Percentiles rank a stretch among this genome's conserved stretches.
Evolutionary conservation across 768 basidiomycete genomes (phyloP).

Genomic region (Plicaturopsis crispa): DNA sequence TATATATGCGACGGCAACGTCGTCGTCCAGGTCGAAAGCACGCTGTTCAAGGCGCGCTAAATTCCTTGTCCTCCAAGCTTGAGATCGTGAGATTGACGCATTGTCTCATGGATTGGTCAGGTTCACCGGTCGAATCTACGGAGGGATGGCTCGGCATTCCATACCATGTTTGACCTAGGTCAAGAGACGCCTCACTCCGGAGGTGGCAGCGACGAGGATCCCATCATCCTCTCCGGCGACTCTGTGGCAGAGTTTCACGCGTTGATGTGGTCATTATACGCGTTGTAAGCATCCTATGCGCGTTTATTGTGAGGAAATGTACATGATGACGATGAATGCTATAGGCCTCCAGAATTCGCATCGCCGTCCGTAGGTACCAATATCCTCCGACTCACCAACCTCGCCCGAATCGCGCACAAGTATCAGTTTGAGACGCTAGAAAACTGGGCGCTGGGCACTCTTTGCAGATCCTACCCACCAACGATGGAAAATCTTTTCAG

Average conservation of each 20-base stretch:
- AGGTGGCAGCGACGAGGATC: constrained; percentile 42
- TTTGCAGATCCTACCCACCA: constrained; percentile 32
- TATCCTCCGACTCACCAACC: constrained; percentile 34
- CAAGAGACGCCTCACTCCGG: constrained; percentile 30
- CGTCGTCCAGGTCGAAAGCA: constrained; percentile 33
- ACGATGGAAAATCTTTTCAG: too few relatives aligned
- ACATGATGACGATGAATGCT: background rate
- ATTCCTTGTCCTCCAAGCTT: background rate
- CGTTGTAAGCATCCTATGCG: constrained; percentile 37
- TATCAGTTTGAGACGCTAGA: constrained; percentile 47
- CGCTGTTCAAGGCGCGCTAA: constrained; percentile 34
- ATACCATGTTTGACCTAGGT: constrained; percentile 38
- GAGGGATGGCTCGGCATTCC: constrained; percentile 39
- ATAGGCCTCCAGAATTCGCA: constrained; percentile 36
- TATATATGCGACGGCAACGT: constrained; percentile 38
- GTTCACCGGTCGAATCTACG: constrained; percentile 18
- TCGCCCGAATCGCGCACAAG: constrained; percentile 48
- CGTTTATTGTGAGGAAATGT: background rate
- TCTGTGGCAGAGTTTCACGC: constrained; percentile 40
- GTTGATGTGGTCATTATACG: constrained; percentile 46
- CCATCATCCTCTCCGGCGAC: constrained; percentile 42
- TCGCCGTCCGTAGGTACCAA: constrained; percentile 31
- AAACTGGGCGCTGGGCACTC: constrained; percentile 36
- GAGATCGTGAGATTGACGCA: too few relatives aligned
- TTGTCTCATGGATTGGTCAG: too few relatives aligned